These are phyloP conservation scores for Urochloa ruziziensis DNA, from an alignment of 176 grass and related monocot genomes.

Conservation along the genomic window DNA sequence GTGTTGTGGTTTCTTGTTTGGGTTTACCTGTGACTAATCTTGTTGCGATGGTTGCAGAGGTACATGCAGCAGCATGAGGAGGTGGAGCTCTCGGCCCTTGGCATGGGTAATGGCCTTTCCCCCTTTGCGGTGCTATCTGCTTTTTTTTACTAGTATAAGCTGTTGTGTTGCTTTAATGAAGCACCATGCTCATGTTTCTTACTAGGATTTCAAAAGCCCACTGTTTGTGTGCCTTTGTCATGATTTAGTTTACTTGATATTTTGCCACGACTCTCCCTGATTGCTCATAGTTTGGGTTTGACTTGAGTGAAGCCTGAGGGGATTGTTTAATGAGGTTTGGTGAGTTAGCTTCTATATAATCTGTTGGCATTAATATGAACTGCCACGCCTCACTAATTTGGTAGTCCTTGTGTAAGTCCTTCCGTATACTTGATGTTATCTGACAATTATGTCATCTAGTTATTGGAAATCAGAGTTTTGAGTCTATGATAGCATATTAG, in stretches of 20 bases:
- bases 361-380: not conserved
- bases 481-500: not conserved
- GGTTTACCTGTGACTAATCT: not conserved
- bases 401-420: not conserved
- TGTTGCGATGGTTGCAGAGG: conserved; percentile 58
- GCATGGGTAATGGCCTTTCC: conserved; percentile 69
- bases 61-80: conserved; percentile 93
- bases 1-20: not conserved
- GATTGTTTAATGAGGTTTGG: too few relatives aligned
- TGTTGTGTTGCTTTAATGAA: not conserved
- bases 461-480: not conserved
- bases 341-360: too few relatives aligned
- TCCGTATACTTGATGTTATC: too few relatives aligned
- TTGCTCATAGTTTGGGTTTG: not conserved
- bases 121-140: not conserved
- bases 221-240: not conserved
- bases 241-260: not conserved
- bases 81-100: conserved; percentile 93
- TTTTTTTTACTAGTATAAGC: not conserved
- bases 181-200: not conserved
- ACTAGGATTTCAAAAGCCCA: not conserved
- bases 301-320: not conserved
- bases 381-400: not conserved
- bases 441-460: not conserved
- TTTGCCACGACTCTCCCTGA: not conserved